Conservation (phyloP, 1,284 basidiomycete species). For the Veloporphyrellus conicus region DNA sequence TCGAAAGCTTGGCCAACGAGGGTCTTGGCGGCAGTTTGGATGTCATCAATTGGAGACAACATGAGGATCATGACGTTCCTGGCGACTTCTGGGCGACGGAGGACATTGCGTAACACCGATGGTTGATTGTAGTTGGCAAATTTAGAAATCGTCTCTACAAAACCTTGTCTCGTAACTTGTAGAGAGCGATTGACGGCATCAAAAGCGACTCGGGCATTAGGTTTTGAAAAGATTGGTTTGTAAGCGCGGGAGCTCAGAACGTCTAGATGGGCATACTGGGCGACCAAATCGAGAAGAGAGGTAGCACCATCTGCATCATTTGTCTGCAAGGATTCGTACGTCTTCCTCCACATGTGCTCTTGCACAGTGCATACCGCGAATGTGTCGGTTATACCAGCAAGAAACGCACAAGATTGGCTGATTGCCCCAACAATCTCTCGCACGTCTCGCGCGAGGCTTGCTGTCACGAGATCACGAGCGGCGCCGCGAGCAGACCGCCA, state of each 20-base stretch:
- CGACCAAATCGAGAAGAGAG: slow-evolving; percentile 53
- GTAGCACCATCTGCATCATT: slow-evolving; percentile 57
- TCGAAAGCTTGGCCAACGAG: slow-evolving; percentile 80
- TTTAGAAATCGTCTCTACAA: slow-evolving; percentile 57
- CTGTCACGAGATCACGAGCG: slow-evolving; percentile 46
- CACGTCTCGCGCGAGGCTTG: slow-evolving; percentile 44
- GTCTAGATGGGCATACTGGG: slow-evolving; percentile 65
- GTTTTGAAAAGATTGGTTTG: slow-evolving; percentile 36
- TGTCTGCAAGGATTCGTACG: slow-evolving; percentile 57
- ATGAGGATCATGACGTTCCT: slow-evolving; percentile 63
- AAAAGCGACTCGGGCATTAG: slow-evolving; percentile 35
- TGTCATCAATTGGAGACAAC: slow-evolving; percentile 72
- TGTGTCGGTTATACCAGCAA: slow-evolving; percentile 30
- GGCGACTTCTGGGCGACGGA: slow-evolving; percentile 49
- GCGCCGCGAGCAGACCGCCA: slow-evolving; percentile 51
- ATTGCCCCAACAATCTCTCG: slow-evolving; percentile 41
- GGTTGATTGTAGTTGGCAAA: slow-evolving; percentile 58
- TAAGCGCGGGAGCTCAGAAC: slow-evolving; percentile 52
- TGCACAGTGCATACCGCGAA: slow-evolving; percentile 40
- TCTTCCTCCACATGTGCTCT: slow-evolving; percentile 63
- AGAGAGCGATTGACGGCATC: slow-evolving; percentile 59
- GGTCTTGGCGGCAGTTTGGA: slow-evolving; percentile 71
- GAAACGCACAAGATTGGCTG: slow-evolving; percentile 36
- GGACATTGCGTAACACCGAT: slow-evolving; percentile 46
- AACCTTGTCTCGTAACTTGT: slow-evolving; percentile 53